Evolutionary conservation across 306 rosid genomes (phyloP), one percentile per base, ranked within the genome.

Genomic region (Cicer arietinum): DNA sequence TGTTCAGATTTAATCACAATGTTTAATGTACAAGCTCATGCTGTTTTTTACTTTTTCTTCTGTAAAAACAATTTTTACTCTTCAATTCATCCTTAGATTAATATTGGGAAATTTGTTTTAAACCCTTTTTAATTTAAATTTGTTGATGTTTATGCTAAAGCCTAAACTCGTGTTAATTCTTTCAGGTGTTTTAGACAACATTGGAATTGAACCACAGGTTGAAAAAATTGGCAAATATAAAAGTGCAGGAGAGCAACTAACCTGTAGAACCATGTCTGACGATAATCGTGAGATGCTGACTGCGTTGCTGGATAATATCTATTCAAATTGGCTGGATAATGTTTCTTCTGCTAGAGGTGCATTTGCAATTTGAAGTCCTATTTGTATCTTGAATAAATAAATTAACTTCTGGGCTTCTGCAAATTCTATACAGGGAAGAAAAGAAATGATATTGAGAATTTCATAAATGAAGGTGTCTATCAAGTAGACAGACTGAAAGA

Each of bases 181-280:
- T 85, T 69, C 76, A 92, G 97, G 99, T 74, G 85, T 92, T 82
- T 81, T 94, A 67, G 96, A 94, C 57, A 94, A 90, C 68, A 69
- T 88, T 40, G 97, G 99, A 78, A 82, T 94, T 78, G 97, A 90
- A 81, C 99, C 99, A 65, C 90, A 92, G 77, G 89, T 94, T 59
- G 93, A 86, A 77, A 90, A 91, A 87, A 84, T 94, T 81, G 99
- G 99, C 58, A 94, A 92, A 79, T 94, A 90, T 83, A 91, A 94
- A 89, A 94, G 97, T 76, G 87, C 94, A 5, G 99, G 95, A 47
- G 99, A 94, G 87, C 96, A 87, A 70, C 96, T 94, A 46, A 80
- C 84, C 18, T 86, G 94, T 58, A 94, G 70, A 75, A 83, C 87
- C 45, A 89, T 94, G 86, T 84, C 97, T 45, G 86, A 90, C 67